Evolutionary conservation across 768 basidiomycete species (phyloP), one percentile per base, ranked within the genome.

Genomic region (Russula abietina): DNA sequence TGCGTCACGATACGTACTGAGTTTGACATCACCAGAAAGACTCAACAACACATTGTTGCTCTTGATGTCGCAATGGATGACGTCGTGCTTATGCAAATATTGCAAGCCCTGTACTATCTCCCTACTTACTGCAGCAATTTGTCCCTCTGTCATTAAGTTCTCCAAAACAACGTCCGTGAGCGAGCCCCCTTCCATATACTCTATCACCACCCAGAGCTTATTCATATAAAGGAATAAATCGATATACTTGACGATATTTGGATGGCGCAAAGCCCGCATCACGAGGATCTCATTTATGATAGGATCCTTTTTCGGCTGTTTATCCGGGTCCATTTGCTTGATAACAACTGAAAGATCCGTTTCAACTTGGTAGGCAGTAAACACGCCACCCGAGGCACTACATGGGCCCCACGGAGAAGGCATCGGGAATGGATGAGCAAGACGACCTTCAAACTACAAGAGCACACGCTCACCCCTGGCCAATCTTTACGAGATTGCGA

Each of bases 241-340:
- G 71, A 98, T 98, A 77, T 93, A 99, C 74, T 99, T 98, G 78
- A 99, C 96, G 69, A 98, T 98, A 73, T 99, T 99, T n/a, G 94
- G 93, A 73, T 98, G 95, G 38, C 91, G 83, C n/a, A 90, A 91
- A 26, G 93, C 87, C 26, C 95, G 91, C 97, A 99, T 98, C 71
- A 98, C 97, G 67, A 99, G 85, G 68, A 98, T 98, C 76, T 99
- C 76, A n/a, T n/a, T n/a, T n/a, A n/a, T n/a, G n/a, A n/a, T n/a
- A n/a, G n/a, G n/a, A n/a, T n/a, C n/a, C n/a, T 98, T 97, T 82
- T 98, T 98, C 46, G 96, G 97, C 71, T 98, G 96, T 78, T 98
- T 97, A 76, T 98, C 95, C 32, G 98, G 82, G 79, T 99, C 97
- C 97, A 98, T 99, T 76, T 98, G 96, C 76, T 99, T 99, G 83